Evolutionary conservation across 148 eudicot species (phyloP), one percentile per base, ranked within the genome.

Genomic region (Beta vulgaris): DNA sequence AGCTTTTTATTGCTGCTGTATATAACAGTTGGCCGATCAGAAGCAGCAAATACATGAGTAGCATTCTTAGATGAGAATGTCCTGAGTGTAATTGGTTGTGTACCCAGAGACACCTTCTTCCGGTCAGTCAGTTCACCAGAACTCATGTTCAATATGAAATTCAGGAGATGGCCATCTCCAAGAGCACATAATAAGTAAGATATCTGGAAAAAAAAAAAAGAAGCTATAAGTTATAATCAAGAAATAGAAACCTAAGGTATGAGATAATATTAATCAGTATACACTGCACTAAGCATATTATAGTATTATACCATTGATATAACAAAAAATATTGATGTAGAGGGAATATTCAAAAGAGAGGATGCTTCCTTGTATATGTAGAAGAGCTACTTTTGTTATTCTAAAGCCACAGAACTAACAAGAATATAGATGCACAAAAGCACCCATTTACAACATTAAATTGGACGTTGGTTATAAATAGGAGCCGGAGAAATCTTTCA

Each of bases 1-100:
- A 95, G 77, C 76, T 95, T 95, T 85, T 95, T 95, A 85, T 95
- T 95, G 77, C 98, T 95, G 86, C 97, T 95, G 85, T 95, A 95
- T 64, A 95, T 95, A 31, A 95, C 98, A 78, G 98, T 92, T 35
- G 98, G 98, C 55, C 98, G 87, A 82, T 95, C 98, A 34, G 98
- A 95, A 46, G 98, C 96, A 76, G 98, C 98, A 85, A 95, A 95
- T n/a, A 95, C 98, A 73, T 95, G 98, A 42, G 92, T 90, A 1
- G 96, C 79, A 88, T 86, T 92, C 84, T 95, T 95, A 19, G 98
- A 95, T 69, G 97, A 88, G 77, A 95, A 95, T 37, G 98, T 95
- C 48, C 93, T 81, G 14, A 95, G 96, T 18, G 93, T 87, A 43
- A 95, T 95, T 25, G 96, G 97, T 42, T 95, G 98, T 72, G 98